Evolutionary conservation across 2,329 filamentous ascomycete species (phyloP).

Genomic region (Xylariaceae sp.): DNA sequence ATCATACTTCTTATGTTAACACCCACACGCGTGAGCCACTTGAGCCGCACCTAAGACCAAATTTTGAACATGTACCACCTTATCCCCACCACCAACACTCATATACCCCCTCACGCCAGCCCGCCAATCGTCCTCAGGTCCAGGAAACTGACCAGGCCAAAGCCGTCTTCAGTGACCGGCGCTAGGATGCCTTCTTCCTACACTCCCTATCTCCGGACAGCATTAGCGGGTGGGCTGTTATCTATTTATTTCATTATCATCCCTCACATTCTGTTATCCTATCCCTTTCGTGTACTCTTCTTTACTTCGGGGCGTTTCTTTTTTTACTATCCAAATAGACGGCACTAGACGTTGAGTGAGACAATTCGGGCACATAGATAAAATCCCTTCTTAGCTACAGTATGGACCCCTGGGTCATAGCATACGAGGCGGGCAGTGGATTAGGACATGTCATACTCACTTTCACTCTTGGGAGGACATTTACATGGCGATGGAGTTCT

Average conservation of each 20-base stretch:
- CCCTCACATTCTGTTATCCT: not conserved
- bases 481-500: not conserved
- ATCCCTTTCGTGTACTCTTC: not conserved
- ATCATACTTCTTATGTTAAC: conserved; percentile 10
- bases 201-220: not conserved
- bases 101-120: conserved; percentile 12
- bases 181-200: conserved; percentile 8
- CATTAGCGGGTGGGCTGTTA: not conserved
- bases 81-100: conserved; percentile 21
- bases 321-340: not conserved
- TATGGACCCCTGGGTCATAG: conserved; percentile 2
- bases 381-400: conserved; percentile 8
- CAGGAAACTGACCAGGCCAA: conserved; percentile 27
- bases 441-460: not conserved
- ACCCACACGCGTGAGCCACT: conserved; percentile 5
- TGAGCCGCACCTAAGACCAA: not conserved
- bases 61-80: conserved; percentile 10
- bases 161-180: conserved; percentile 25
- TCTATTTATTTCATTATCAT: not conserved
- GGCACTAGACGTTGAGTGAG: not conserved
- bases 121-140: conserved; percentile 8
- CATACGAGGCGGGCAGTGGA: not conserved
- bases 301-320: not conserved
- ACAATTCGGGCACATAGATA: conserved; percentile 11
- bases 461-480: not conserved